Evolutionary conservation across 129 eudicot species (phyloP), one percentile per base, ranked within the genome.

Genomic region (Escallonia rubra): DNA sequence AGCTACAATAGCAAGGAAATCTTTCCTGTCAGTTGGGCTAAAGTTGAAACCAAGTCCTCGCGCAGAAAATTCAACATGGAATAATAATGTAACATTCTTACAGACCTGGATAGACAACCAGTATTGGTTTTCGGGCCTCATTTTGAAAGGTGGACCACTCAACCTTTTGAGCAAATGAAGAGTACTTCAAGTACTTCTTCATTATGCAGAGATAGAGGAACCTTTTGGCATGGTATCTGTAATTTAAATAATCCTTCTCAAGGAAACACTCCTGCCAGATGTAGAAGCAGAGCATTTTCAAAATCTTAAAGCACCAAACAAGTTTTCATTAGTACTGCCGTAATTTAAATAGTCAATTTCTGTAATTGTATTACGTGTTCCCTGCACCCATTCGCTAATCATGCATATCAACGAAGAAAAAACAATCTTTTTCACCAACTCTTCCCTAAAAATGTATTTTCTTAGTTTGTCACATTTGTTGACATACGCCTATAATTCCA

Each of bases 171-270:
- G 64, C 60, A 45, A 66, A 1, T 13, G 95, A 59, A 80, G 95
- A 89, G 41, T 62, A 52, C 43, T 78, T 76, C 79, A 93, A 57
- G 72, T 89, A 73, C 67, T 84, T 86, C 85, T 86, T 93, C 47
- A 93, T 84, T 44, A 86, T 59, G 72, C 92, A 82, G 6, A 93
- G 96, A 76, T 93, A 93, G 61, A 93, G 87, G 68, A 79, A 89
- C 78, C 98, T 82, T 80, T 93, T 93, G 66, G 92, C 96, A 86
- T 93, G 95, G 83, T 93, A 93, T 51, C 96, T 81, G 71, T 93
- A 70, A 75, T 93, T 93, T 76, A 93, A 79, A 67, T 78, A 89
- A 83, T 93, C 98, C 74, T 93, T 93, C 77, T 89, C 96, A 75
- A 74, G 88, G 75, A 93, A 89, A 68, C 96, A 89, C 76, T 86